Base-by-base conservation (phyloP, 2,329 filamentous ascomycete genomes). In the Ascochyta clinopodiicola region DNA sequence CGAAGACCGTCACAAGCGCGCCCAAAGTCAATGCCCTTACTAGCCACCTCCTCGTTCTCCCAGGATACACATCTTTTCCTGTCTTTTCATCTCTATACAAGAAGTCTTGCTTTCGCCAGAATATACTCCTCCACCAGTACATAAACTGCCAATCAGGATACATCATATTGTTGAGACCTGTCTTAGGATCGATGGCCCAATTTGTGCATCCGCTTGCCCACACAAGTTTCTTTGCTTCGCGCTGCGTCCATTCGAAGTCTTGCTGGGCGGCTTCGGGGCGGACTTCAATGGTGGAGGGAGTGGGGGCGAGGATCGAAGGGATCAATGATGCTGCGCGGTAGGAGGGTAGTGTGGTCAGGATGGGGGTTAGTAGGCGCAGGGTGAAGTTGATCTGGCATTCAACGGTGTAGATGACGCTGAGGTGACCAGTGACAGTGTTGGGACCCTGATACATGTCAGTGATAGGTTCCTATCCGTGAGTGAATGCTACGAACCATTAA, bases 351-450 rank as follows among this genome's bases (percentile, higher is more conserved):
- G 67, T 59, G 4, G 67, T 56, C 24, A 81, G 60, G 31, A 83
- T 72, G 0, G 81, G 80, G 0, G 59, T 60, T 12, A 83, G 69
- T 0, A 80, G 65, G 7, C 78, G 73, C 6, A 79, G 64, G 17
- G 72, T 71, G 56, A 81, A 81, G 63, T 81, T 82, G 48, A 83
- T 80, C 53, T 83, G 80, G 59, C 81, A 83, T 61, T 83, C 81
- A 0, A 78, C 77, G 0, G 80, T 79, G 62, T 80, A 82, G 19
- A 83, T 79, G 4, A 82, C 81, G 0, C 77, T 80, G 0, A 81
- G 66, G 58, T 84, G 81, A 0, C 81, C 81, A 0, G 78, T 82
- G 2, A 79, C 70, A 0, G 77, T 80, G 59, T 80, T 80, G 10
- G 60, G 61, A 0, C 59, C 66, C 38, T 40, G 24, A 13, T 6